Conservation (phyloP, 495 filamentous ascomycete species). For the Aspergillus leporis region DNA sequence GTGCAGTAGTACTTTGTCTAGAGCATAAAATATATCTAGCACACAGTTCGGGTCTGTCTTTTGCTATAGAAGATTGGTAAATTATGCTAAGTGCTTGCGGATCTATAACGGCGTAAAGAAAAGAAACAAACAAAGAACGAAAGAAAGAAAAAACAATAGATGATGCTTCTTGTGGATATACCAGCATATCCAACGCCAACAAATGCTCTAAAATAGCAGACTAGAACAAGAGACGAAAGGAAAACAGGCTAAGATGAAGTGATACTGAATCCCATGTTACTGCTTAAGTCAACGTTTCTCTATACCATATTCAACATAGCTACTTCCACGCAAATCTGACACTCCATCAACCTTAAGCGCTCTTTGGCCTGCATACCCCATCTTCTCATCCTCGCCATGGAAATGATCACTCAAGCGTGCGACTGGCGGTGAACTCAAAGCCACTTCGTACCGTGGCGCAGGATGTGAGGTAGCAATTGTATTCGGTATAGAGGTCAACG, state of each 20-base stretch:
- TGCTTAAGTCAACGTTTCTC: conserved; percentile 27
- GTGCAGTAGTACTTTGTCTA: neutral
- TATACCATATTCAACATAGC: conserved; percentile 41
- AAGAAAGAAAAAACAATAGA: neutral
- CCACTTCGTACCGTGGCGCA: conserved; percentile 31
- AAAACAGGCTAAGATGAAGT: conserved; percentile 10
- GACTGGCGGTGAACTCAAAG: conserved; percentile 7
- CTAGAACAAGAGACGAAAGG: conserved; percentile 1
- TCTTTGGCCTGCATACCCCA: conserved; percentile 48
- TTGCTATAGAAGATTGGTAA: neutral
- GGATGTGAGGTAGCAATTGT: conserved; percentile 14
- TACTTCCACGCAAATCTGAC: conserved; percentile 33
- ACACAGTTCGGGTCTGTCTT: neutral
- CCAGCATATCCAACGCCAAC: neutral
- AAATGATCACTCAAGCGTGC: conserved; percentile 11
- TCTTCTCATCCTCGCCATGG: conserved; percentile 40
- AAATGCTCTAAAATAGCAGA: neutral
- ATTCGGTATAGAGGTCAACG: conserved; percentile 32
- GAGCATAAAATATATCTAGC: neutral
- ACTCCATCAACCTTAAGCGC: conserved; percentile 28
- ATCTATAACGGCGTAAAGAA: neutral
- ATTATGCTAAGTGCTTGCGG: neutral
- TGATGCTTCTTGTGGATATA: neutral
- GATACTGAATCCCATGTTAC: neutral
- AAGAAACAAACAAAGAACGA: neutral